Evolutionary conservation across 352 stramenopile genomes (phyloP).

Genomic region (Phytophthora sansomeana): DNA sequence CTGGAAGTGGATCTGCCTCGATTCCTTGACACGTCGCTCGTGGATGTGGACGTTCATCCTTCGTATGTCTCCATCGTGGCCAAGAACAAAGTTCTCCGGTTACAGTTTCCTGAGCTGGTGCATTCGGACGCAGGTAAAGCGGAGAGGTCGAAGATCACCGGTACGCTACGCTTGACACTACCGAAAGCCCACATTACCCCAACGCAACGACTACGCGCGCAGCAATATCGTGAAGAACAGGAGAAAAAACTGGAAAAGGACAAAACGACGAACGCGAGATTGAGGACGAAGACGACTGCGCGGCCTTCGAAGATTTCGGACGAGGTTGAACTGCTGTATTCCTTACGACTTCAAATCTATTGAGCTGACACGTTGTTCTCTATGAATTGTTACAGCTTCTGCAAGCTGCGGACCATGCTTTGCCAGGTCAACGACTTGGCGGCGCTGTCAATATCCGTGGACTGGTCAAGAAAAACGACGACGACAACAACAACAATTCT

Average conservation of each 20-base stretch:
- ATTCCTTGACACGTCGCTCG: slow-evolving; percentile 91
- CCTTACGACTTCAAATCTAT: neutral
- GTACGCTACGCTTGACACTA: slow-evolving; percentile 58
- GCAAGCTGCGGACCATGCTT: slow-evolving; percentile 24
- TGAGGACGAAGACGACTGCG: slow-evolving; percentile 8
- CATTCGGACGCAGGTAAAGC: slow-evolving; percentile 63
- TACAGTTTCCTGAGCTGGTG: slow-evolving; percentile 69
- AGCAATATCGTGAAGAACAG: slow-evolving; percentile 46
- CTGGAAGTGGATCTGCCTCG: slow-evolving; percentile 87
- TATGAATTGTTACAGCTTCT: slow-evolving; percentile 17
- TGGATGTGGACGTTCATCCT: slow-evolving; percentile 96
- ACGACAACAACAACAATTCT: slow-evolving; percentile 16
- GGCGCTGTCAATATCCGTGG: slow-evolving; percentile 36
- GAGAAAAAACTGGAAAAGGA: no score
- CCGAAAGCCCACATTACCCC: slow-evolving; percentile 58
- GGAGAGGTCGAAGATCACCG: slow-evolving; percentile 60
- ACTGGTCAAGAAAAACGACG: slow-evolving; percentile 30
- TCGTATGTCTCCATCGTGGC: slow-evolving; percentile 93
- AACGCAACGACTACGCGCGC: slow-evolving; percentile 47
- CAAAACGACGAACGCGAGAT: slow-evolving; percentile 7
- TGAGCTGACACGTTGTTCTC: neutral
- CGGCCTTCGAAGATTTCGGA: slow-evolving; percentile 32
- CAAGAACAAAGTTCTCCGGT: slow-evolving; percentile 91
- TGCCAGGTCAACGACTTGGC: neutral
- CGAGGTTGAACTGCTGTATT: slow-evolving; percentile 23